These are phyloP conservation scores for Macaranga tanarius DNA, from an alignment of 441 rosid genomes.

Conservation along the genomic window DNA sequence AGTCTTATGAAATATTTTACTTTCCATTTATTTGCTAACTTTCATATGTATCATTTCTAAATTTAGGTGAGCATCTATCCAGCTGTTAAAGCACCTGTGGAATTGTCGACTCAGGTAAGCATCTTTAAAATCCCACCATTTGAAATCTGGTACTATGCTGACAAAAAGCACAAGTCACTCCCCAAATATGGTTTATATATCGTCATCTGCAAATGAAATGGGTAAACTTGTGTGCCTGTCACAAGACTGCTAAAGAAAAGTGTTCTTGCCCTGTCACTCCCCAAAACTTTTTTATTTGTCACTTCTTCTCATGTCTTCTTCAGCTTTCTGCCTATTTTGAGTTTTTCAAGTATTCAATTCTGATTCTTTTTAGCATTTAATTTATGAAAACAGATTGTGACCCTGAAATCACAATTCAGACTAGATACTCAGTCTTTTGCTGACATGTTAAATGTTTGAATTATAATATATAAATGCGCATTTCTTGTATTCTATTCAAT, in stretches of 20 bases:
- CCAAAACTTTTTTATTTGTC: neutral
- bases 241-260: neutral
- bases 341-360: neutral
- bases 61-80: slow-evolving; percentile 86
- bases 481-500: neutral
- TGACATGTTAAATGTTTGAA: neutral
- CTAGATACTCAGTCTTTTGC: neutral
- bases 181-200: neutral
- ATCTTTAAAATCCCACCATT: slow-evolving; percentile 12
- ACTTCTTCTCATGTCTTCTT: neutral
- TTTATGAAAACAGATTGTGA: neutral
- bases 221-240: neutral
- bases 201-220: neutral
- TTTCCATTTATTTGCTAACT: neutral
- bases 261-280: neutral
- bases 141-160: neutral
- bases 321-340: neutral
- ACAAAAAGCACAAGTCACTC: neutral
- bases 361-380: neutral
- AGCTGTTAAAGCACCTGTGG: slow-evolving; percentile 78
- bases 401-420: neutral
- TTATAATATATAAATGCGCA: neutral
- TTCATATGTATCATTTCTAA: slow-evolving; percentile 20
- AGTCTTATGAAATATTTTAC: neutral
- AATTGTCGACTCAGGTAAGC: slow-evolving; percentile 73